Conservation (phyloP, 2,329 filamentous ascomycete genomes). For the Ceratocystiopsis brevicomis region DNA sequence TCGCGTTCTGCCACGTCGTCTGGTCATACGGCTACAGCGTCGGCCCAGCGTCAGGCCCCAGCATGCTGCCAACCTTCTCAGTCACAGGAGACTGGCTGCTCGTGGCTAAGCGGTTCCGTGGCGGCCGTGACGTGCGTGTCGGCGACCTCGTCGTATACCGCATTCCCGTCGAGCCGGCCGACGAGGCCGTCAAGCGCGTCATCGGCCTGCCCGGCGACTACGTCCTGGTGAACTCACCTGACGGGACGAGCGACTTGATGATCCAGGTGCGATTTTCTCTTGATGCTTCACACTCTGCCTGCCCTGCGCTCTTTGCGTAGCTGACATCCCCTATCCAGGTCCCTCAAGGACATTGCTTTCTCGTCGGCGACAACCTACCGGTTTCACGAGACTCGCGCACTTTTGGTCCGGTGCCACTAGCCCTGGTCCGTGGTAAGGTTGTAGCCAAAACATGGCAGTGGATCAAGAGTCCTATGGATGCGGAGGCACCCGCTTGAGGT, state of each 20-base stretch:
- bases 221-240: conserved; percentile 46
- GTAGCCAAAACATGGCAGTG: conserved; percentile 37
- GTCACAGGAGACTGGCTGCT: conserved; percentile 49
- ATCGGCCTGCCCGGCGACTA: conserved; percentile 60
- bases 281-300: neutral
- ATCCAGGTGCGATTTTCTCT: conserved; percentile 35
- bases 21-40: conserved; percentile 43
- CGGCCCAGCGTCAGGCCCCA: conserved; percentile 47
- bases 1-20: conserved; percentile 30
- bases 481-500: conserved; percentile 1
- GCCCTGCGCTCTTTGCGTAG: neutral
- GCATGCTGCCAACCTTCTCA: conserved; percentile 75
- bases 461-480: conserved; percentile 22
- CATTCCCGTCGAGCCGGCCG: conserved; percentile 46
- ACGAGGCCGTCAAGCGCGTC: conserved; percentile 59
- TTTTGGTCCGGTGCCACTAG: conserved; percentile 75
- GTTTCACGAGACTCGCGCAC: conserved; percentile 72
- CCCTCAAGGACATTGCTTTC: conserved; percentile 79
- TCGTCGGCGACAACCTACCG: conserved; percentile 72
- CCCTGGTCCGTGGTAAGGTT: conserved; percentile 67
- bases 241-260: conserved; percentile 30
- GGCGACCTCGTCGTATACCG: conserved; percentile 70
- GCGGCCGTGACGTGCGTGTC: conserved; percentile 46
- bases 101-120: conserved; percentile 46
- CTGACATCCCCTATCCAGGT: conserved; percentile 32